A percentile compares a stretch with the other conserved stretches of the same genome.
phyloP scores from a whole-genome alignment of 1,284 basidiomycete species.

The Tetrapyrgos nigripes region DNA sequence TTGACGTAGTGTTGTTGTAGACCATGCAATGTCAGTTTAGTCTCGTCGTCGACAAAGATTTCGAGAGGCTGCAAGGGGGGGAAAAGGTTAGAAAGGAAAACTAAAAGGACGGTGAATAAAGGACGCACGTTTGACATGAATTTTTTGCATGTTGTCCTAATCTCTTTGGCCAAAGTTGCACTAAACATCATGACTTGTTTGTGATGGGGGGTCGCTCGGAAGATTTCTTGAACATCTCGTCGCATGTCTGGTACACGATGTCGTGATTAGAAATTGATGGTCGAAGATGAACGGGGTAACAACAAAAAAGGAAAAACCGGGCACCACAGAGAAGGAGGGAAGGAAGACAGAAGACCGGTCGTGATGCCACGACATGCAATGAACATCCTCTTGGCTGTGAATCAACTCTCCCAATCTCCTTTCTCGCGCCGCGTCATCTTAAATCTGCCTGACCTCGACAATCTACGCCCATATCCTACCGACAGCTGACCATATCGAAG shows the following conservation, averaged over 20 bases:
- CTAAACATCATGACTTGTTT: slow-evolving; percentile 99
- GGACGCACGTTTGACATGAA: slow-evolving; percentile 97
- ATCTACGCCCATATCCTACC: slow-evolving; percentile 34
- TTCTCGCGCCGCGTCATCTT: not conserved
- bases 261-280: slow-evolving; percentile 68
- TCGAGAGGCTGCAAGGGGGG: slow-evolving; percentile 82
- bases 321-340: slow-evolving; percentile 30
- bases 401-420: not conserved
- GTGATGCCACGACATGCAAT: slow-evolving; percentile 2
- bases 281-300: slow-evolving; percentile 40
- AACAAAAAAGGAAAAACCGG: slow-evolving; percentile 55
- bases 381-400: slow-evolving; percentile 1
- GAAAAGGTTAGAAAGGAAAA: slow-evolving; percentile 11
- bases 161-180: slow-evolving; percentile 97
- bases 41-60: slow-evolving; percentile 99
- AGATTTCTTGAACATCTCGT: slow-evolving; percentile 99
- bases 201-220: slow-evolving; percentile 99
- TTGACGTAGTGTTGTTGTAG: slow-evolving; percentile 99
- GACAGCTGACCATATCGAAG: slow-evolving; percentile 39
- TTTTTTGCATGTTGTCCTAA: slow-evolving; percentile 98
- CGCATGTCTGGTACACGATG: slow-evolving; percentile 94
- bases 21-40: slow-evolving; percentile 97
- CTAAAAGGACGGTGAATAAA: not conserved
- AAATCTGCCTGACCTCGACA: slow-evolving; percentile 22
- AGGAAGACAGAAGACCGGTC: slow-evolving; percentile 6